phyloP scores from a whole-genome alignment of 2,329 filamentous ascomycete genomes.

The Venturiaceae sp. region DNA sequence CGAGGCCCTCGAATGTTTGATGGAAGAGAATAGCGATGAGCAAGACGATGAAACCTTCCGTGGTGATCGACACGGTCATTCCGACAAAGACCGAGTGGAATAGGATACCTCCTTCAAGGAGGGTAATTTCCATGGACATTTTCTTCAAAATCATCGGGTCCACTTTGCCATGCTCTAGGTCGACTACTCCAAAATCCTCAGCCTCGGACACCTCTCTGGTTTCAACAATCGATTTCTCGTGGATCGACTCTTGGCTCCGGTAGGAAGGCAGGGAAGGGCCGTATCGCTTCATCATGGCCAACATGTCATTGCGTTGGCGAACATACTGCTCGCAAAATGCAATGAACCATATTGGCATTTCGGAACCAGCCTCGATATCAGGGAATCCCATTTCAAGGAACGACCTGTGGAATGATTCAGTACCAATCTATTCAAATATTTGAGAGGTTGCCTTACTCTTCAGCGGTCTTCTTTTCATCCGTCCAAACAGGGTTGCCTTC shows the following conservation, averaged over 20 bases:
- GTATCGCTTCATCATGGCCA: conserved; percentile 39
- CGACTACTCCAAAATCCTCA: conserved; percentile 11
- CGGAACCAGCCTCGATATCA: conserved; percentile 21
- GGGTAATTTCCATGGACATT: conserved; percentile 28
- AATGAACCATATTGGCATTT: conserved; percentile 53
- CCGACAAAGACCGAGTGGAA: conserved; percentile 58
- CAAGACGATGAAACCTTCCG: conserved; percentile 46
- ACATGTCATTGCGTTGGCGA: conserved; percentile 49
- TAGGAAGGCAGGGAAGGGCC: neutral
- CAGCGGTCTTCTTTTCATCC: neutral
- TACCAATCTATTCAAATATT: neutral
- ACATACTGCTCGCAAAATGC: conserved; percentile 56
- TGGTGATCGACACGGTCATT: conserved; percentile 50
- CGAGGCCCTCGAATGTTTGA: conserved; percentile 54
- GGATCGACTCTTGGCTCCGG: neutral
- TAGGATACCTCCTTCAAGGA: conserved; percentile 51
- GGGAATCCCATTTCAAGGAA: neutral
- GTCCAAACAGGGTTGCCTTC: neutral
- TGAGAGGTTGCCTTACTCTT: neutral
- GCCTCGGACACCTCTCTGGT: neutral
- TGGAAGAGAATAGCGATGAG: conserved; percentile 55
- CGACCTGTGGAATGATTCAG: neutral
- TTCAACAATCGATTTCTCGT: neutral
- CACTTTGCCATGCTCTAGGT: conserved; percentile 23
- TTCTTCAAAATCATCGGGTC: conserved; percentile 28